phyloP scores from a whole-genome alignment of 2,329 filamentous ascomycete species.

The Aspergillus floridensis region DNA sequence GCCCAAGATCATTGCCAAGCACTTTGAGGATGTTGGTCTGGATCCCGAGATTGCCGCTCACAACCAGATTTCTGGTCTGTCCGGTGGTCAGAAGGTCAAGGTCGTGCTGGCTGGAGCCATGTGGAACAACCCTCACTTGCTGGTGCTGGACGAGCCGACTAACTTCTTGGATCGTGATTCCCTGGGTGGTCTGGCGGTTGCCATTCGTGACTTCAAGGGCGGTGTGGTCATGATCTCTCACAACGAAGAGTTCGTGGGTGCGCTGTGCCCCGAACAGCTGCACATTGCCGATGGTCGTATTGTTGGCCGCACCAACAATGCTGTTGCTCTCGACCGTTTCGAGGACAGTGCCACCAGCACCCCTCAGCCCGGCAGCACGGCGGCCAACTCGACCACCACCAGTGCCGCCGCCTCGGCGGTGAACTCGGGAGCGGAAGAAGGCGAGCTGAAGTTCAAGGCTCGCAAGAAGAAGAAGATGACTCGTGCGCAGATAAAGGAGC shows the following conservation, averaged over 20 bases:
- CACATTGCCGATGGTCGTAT: slow-evolving; percentile 86
- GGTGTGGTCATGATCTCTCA: slow-evolving; percentile 99
- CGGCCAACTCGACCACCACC: slow-evolving; percentile 58
- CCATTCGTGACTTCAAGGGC: slow-evolving; percentile 96
- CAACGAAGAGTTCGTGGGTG: slow-evolving; percentile 98
- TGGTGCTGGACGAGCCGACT: slow-evolving; percentile 96
- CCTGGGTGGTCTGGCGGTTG: slow-evolving; percentile 91
- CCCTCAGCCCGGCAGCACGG: slow-evolving; percentile 52
- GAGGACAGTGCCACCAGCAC: slow-evolving; percentile 72
- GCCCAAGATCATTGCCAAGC: slow-evolving; percentile 91
- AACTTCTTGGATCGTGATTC: slow-evolving; percentile 99
- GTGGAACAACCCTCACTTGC: slow-evolving; percentile 98
- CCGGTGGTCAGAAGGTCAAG: slow-evolving; percentile 98
- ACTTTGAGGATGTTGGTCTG: slow-evolving; percentile 94
- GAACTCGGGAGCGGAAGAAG: slow-evolving; percentile 81
- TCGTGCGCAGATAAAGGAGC: slow-evolving; percentile 91
- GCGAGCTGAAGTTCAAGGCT: slow-evolving; percentile 77
- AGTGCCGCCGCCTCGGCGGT: slow-evolving; percentile 63
- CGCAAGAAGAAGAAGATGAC: slow-evolving; percentile 99
- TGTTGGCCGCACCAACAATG: slow-evolving; percentile 74
- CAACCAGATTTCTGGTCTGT: slow-evolving; percentile 94
- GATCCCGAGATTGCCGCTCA: slow-evolving; percentile 98
- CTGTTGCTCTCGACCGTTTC: slow-evolving; percentile 76
- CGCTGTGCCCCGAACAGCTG: slow-evolving; percentile 94
- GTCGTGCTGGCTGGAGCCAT: slow-evolving; percentile 93